A percentile compares a stretch with the other conserved stretches of the same genome.
These are phyloP conservation scores for Blastomyces percursus DNA, from an alignment of 2,329 filamentous ascomycete genomes.

Conservation along the genomic window DNA sequence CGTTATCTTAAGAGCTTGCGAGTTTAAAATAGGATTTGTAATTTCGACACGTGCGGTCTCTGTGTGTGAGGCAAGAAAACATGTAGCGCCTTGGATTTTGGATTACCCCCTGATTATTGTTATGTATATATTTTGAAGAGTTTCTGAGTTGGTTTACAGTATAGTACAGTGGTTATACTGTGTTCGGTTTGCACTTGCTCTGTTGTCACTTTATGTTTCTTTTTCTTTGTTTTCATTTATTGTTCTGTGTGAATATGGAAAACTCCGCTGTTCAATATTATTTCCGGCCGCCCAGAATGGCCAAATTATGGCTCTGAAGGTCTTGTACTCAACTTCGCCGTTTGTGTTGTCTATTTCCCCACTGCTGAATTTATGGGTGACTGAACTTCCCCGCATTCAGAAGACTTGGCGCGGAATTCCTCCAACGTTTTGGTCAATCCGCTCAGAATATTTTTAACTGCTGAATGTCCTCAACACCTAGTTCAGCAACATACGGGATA, in stretches of 20 bases:
- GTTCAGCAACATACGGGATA: too few species aligned
- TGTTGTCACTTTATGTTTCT: too few species aligned
- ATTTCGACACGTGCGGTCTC: too few species aligned
- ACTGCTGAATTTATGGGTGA: neutral
- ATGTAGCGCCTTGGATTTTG: too few species aligned
- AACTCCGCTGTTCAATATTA: neutral
- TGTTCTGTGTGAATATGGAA: neutral
- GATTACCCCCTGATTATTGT: too few species aligned
- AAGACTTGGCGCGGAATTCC: neutral
- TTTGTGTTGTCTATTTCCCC: neutral
- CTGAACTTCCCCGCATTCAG: neutral
- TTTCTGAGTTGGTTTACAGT: neutral
- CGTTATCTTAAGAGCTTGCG: conserved; percentile 20
- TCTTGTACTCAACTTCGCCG: neutral
- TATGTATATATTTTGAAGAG: neutral
- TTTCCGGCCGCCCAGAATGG: too few species aligned
- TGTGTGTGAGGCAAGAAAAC: too few species aligned
- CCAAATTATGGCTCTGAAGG: neutral
- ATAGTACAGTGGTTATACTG: neutral
- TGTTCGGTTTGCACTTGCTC: neutral
- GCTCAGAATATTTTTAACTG: neutral
- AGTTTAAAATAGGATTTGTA: too few species aligned
- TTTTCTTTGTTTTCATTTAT: too few species aligned
- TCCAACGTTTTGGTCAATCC: neutral
- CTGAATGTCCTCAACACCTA: too few species aligned